Percentiles rank a stretch among this genome's conserved stretches.
Evolutionary conservation across 1,284 basidiomycete genomes (phyloP).

Genomic region (Naganishia sp.): DNA sequence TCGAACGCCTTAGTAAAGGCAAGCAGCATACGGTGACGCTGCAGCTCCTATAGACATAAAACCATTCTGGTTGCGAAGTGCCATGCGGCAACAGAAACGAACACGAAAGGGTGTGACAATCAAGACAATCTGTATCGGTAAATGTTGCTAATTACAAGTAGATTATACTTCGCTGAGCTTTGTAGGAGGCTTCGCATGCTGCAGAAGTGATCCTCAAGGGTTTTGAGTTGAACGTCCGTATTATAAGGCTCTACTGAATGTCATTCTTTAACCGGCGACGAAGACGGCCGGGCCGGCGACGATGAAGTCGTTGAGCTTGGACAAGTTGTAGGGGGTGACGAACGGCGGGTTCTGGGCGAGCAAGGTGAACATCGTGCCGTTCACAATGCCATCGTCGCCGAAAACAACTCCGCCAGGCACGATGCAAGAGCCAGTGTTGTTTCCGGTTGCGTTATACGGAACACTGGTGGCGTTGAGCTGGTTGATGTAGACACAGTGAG

Average conservation of each 20-base stretch:
- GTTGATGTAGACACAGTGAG: constrained; percentile 59
- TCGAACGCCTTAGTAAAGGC: no score
- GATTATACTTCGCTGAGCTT: not conserved
- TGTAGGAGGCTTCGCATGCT: constrained; percentile 4
- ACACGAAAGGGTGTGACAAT: not conserved
- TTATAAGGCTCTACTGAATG: constrained; percentile 3
- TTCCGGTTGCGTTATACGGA: constrained; percentile 55
- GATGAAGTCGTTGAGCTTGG: constrained; percentile 60
- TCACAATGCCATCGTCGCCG: constrained; percentile 43
- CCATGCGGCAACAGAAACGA: not conserved
- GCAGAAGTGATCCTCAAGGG: constrained; percentile 1
- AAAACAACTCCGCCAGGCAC: constrained; percentile 61
- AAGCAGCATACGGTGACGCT: no score
- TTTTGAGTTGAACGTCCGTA: not conserved
- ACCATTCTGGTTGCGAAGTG: no score
- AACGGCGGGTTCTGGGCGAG: constrained; percentile 59
- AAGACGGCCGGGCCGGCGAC: constrained; percentile 64
- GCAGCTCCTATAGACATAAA: no score
- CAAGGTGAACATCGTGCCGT: constrained; percentile 63
- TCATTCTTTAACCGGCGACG: constrained; percentile 53
- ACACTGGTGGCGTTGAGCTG: constrained; percentile 69
- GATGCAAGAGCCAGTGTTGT: constrained; percentile 56
- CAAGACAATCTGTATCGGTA: not conserved
- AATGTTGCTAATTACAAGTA: not conserved
- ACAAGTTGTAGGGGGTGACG: constrained; percentile 63